Percentiles rank a stretch among this genome's conserved stretches.
These are phyloP conservation scores for Paraglomus brasilianum DNA, from an alignment of 192 early-diverging fungal genomes.

Conservation along the genomic window DNA sequence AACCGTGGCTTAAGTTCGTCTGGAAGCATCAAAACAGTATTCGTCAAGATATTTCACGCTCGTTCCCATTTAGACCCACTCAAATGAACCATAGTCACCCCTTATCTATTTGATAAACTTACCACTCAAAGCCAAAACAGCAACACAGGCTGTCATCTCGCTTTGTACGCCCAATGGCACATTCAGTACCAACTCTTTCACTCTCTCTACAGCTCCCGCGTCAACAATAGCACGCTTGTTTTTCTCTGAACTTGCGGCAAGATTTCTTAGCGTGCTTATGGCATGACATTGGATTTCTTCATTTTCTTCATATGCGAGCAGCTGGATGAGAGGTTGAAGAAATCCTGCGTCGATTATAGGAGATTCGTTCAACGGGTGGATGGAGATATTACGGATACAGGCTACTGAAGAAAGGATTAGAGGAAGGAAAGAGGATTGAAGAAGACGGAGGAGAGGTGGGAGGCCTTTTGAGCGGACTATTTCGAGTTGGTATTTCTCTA, in stretches of 20 bases:
- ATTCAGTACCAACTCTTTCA: conserved; percentile 55
- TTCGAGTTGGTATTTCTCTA: conserved; percentile 82
- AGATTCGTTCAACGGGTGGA: conserved; percentile 81
- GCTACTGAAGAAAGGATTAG: conserved; percentile 82
- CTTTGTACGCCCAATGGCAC: conserved; percentile 63
- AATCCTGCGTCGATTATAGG: conserved; percentile 81
- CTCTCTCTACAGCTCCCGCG: conserved; percentile 73
- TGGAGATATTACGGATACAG: conserved; percentile 87
- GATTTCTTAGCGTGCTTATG: conserved; percentile 79
- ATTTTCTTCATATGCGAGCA: conserved; percentile 66
- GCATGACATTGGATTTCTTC: conserved; percentile 87
- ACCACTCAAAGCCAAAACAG: conserved; percentile 73
- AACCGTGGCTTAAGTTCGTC: conserved; percentile 71
- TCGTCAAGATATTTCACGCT: not conserved
- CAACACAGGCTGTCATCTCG: conserved; percentile 84
- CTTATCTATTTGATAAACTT: conserved; percentile 4
- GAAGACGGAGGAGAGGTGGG: conserved; percentile 66
- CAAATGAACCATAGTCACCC: not conserved
- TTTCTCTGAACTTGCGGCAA: conserved; percentile 74
- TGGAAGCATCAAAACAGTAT: conserved; percentile 9
- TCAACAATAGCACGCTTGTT: conserved; percentile 75
- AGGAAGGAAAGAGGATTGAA: conserved; percentile 73
- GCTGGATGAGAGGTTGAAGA: conserved; percentile 62
- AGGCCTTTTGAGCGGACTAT: conserved; percentile 79
- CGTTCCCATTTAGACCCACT: not conserved